These are phyloP conservation scores for Echeveria elegans DNA, from an alignment of 164 flowering plant species.

Conservation along the genomic window DNA sequence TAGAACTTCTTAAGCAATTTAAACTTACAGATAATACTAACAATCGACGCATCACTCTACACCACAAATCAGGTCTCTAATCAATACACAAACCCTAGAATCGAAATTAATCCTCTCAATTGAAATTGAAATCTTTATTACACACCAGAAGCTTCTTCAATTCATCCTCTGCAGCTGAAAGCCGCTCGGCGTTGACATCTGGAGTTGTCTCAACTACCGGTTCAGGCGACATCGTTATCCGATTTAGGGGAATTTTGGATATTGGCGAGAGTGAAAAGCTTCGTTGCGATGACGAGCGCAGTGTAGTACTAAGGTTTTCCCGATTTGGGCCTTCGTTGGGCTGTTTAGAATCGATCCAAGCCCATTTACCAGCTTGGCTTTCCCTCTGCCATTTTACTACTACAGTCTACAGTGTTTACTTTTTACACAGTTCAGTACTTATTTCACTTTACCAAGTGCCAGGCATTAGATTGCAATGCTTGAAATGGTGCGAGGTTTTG, in stretches of 20 bases:
- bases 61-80: background rate
- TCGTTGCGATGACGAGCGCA: background rate
- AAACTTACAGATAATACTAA: no score
- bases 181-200: slow-evolving; percentile 6
- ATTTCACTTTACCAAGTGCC: no score
- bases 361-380: background rate
- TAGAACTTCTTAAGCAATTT: no score
- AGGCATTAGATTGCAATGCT: no score
- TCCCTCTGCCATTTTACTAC: background rate
- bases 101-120: background rate
- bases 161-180: background rate
- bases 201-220: background rate
- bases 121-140: background rate
- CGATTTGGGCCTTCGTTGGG: background rate
- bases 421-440: no score
- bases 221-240: slow-evolving; percentile 5
- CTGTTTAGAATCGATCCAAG: background rate
- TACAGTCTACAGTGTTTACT: background rate
- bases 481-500: no score
- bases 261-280: background rate
- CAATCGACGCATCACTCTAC: slow-evolving; percentile 22
- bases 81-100: background rate
- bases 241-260: background rate
- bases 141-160: slow-evolving; percentile 9
- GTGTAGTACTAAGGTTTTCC: background rate